Evolutionary conservation across 768 basidiomycete genomes (phyloP), one percentile per base, ranked within the genome.

Genomic region (Boletus barrowsii): DNA sequence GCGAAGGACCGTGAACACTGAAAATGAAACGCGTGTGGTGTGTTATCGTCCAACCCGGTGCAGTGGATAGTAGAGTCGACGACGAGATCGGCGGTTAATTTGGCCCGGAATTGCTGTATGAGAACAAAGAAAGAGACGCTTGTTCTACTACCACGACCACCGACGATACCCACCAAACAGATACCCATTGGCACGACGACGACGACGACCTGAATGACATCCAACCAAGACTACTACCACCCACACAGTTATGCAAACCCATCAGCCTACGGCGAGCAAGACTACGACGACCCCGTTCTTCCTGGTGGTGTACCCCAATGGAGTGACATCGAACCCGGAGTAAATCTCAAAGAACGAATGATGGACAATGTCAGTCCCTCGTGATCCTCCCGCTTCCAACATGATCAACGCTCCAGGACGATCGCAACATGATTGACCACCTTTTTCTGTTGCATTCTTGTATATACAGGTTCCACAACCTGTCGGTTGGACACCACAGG

Each of bases 401-500:
- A 39, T 49, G 13, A 56, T 57, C 65, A 37, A 58, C 47, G 37
- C 52, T 22, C 55, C 55, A 57, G 57, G 57, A 49, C 37, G 54
- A 66, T 68, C 62, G 52, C 63, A 47, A 47, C 61, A 47, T 63
- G 42, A 58, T 71, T 69, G 58, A 71, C 59, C 52, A 53, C 44
- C 37, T 41, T 60, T 49, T 61, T 59, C 36, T 46, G 39, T 67
- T 61, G 9, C 41, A 2, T 58, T 51, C 33, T 49, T 42, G 36
- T 56, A 44, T 55, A 40, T 43, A 41, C 69, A 91, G 89, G 89
- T 93, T 17, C 78, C 84, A 61, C 80, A 79, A 46, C 92, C 90
- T 37, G 84, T 77, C 2, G 73, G 78, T 57, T 71, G 76, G 62
- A 80, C 72, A 44, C 91, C 91, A 0, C 81, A 83, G 1, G 87